Conservation (phyloP, 495 filamentous ascomycete species). For the Filosporella fistucella region DNA sequence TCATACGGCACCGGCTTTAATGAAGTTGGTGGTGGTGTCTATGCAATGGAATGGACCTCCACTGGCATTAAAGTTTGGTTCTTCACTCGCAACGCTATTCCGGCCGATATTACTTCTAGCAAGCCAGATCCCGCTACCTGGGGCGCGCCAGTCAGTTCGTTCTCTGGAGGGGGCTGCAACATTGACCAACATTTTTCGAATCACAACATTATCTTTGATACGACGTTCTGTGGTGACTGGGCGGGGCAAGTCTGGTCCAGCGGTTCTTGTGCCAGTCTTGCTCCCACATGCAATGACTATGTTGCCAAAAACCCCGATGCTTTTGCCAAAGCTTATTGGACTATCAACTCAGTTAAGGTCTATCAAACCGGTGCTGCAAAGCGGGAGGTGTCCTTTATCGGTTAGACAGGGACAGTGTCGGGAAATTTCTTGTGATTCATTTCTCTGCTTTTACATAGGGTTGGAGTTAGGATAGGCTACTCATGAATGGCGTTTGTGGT, state of each 20-base stretch:
- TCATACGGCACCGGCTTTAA: constrained; percentile 74
- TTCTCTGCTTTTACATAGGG: neutral
- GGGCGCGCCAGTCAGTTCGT: constrained; percentile 63
- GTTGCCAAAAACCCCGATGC: constrained; percentile 58
- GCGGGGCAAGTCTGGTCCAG: constrained; percentile 61
- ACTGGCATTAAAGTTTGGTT: constrained; percentile 70
- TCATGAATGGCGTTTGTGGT: neutral
- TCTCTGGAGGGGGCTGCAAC: constrained; percentile 55
- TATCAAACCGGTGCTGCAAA: constrained; percentile 34
- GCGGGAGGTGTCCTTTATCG: no score
- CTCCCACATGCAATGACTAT: constrained; percentile 54
- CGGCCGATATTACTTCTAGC: constrained; percentile 49
- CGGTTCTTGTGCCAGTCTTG: constrained; percentile 34
- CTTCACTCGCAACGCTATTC: constrained; percentile 58
- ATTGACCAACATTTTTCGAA: constrained; percentile 62
- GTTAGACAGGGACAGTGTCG: no score
- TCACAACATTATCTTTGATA: constrained; percentile 77
- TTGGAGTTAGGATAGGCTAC: neutral
- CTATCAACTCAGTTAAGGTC: constrained; percentile 65
- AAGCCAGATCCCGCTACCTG: constrained; percentile 59
- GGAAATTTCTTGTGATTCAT: no score
- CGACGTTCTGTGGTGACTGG: constrained; percentile 87
- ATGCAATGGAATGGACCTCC: constrained; percentile 71
- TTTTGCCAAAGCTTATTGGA: constrained; percentile 65
- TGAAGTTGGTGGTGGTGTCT: constrained; percentile 65